These are phyloP conservation scores for Pseudocercospora fijiensis DNA, from an alignment of 2,329 filamentous ascomycete genomes.

Conservation along the genomic window DNA sequence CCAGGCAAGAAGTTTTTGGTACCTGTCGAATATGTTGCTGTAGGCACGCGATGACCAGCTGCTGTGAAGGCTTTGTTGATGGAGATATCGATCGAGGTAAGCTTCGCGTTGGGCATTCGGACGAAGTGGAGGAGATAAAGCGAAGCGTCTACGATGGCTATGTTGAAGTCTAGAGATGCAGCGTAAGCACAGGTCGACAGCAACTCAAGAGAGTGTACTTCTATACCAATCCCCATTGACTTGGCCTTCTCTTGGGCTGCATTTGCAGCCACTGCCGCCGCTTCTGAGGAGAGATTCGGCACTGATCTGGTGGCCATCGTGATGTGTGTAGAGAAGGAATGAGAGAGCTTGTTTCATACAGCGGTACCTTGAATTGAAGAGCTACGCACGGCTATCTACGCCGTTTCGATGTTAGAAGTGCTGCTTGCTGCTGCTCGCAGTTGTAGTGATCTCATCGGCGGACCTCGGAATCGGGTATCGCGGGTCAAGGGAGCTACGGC, in stretches of 20 bases:
- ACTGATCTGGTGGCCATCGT: slow-evolving; percentile 37
- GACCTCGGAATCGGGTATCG: not conserved
- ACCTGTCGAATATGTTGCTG: slow-evolving; percentile 49
- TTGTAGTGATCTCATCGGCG: not conserved
- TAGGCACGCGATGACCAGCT: slow-evolving; percentile 54
- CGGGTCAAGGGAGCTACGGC: not conserved
- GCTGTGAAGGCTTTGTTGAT: slow-evolving; percentile 64
- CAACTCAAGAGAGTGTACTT: not conserved
- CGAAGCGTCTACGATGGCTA: slow-evolving; percentile 49
- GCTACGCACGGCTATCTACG: not conserved
- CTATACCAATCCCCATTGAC: slow-evolving; percentile 40
- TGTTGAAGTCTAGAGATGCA: slow-evolving; percentile 48
- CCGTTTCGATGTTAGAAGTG: not conserved
- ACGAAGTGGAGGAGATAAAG: slow-evolving; percentile 50
- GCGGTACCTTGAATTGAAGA: not conserved
- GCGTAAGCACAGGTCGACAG: not conserved
- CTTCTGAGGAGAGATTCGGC: slow-evolving; percentile 39
- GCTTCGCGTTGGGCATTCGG: slow-evolving; percentile 51
- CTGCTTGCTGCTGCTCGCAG: not conserved
- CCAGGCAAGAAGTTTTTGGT: slow-evolving; percentile 51
- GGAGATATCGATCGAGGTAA: slow-evolving; percentile 60
- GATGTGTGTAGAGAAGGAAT: not conserved
- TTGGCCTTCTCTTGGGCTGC: slow-evolving; percentile 40
- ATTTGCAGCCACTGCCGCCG: slow-evolving; percentile 37
- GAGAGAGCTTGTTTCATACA: not conserved